Evolutionary conservation across 768 basidiomycete genomes (phyloP).

Genomic region (Lentinula edodes): DNA sequence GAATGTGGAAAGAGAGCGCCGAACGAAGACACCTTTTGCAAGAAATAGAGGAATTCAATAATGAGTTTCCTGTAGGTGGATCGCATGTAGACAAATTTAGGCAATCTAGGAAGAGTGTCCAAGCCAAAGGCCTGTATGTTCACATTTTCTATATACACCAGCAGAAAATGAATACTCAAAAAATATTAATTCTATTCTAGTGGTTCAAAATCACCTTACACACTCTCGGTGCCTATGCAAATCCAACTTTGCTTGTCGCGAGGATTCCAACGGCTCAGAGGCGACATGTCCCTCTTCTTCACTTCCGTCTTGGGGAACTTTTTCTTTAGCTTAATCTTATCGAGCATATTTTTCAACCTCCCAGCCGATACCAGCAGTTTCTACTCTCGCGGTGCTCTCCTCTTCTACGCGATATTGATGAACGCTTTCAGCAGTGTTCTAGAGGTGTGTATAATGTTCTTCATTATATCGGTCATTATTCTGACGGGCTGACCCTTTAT

Average conservation of each 20-base stretch:
- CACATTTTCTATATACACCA: background rate
- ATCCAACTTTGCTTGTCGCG: conserved; percentile 37
- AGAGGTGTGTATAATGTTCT: conserved; percentile 13
- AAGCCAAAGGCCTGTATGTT: conserved; percentile 26
- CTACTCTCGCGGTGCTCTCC: conserved; percentile 35
- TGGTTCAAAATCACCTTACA: conserved; percentile 30
- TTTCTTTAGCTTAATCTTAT: conserved; percentile 13
- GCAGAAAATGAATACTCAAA: background rate
- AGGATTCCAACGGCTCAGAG: conserved; percentile 38
- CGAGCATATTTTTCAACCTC: conserved; percentile 36
- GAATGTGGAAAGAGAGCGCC: conserved; percentile 28
- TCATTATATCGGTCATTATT: background rate
- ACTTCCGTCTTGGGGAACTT: conserved; percentile 17
- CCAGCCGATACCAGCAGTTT: conserved; percentile 31
- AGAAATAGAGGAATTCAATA: conserved; percentile 27
- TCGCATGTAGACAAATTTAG: conserved; percentile 24
- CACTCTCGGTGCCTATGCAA: conserved; percentile 38
- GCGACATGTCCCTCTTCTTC: conserved; percentile 26
- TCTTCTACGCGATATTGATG: conserved; percentile 34
- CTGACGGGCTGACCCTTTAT: background rate
- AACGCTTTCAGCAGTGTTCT: conserved; percentile 32
- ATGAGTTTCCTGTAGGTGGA: conserved; percentile 21
- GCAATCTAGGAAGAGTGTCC: conserved; percentile 23
- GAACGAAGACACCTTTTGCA: conserved; percentile 19
- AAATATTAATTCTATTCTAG: no score